Percentiles rank a stretch among this genome's conserved stretches.
These are phyloP conservation scores for Penicillium sp. DNA, from an alignment of 2,329 filamentous ascomycete genomes.

Conservation along the genomic window DNA sequence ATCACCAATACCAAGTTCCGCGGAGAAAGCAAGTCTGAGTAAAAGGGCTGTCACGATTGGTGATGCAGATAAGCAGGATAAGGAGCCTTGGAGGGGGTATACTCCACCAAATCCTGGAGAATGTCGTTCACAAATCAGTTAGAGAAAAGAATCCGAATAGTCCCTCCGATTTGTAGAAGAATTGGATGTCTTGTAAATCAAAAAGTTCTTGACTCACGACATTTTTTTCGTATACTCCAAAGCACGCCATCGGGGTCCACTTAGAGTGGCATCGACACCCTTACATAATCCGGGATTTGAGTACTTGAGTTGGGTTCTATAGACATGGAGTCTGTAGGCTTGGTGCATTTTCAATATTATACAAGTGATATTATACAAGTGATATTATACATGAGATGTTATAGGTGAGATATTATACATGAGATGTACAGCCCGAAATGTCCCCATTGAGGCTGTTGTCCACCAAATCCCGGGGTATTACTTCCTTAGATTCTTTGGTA, in stretches of 20 bases:
- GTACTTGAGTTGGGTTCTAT: no score
- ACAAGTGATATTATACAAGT: no score
- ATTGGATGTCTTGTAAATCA: not conserved
- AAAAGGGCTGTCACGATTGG: slow-evolving; percentile 24
- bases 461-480: no score
- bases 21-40: slow-evolving; percentile 27
- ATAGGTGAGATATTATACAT: not conserved
- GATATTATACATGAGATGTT: not conserved
- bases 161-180: no score
- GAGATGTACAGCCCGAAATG: not conserved
- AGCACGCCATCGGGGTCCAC: not conserved
- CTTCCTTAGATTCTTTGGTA: no score
- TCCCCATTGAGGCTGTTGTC: no score
- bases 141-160: no score
- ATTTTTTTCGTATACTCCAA: not conserved
- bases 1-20: slow-evolving; percentile 18
- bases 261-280: not conserved
- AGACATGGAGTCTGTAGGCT: no score
- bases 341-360: no score
- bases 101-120: not conserved
- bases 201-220: not conserved
- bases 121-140: no score
- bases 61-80: slow-evolving; percentile 23
- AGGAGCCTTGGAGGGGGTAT: not conserved
- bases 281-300: not conserved